These are phyloP conservation scores for Somion occarium DNA, from an alignment of 1,284 basidiomycete species.

Conservation along the genomic window DNA sequence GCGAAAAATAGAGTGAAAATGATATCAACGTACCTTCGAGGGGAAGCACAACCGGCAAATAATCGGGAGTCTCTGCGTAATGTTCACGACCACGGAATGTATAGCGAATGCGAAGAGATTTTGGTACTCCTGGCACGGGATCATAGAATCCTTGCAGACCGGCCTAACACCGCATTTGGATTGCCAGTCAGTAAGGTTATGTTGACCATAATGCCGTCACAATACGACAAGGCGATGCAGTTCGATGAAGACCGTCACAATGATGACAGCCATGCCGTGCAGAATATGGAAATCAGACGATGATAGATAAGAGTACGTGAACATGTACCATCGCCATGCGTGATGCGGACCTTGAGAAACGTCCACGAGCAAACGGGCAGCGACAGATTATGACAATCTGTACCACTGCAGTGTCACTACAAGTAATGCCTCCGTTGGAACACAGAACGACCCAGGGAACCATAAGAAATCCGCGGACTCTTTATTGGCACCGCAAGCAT, in stretches of 20 bases:
- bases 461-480: background rate
- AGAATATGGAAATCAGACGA: background rate
- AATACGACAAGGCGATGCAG: background rate
- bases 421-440: slow-evolving; percentile 1
- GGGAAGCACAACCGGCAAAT: slow-evolving; percentile 67
- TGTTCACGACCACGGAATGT: slow-evolving; percentile 72
- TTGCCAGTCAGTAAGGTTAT: slow-evolving; percentile 13
- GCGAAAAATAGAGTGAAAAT: background rate
- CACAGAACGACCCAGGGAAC: background rate
- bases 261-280: background rate
- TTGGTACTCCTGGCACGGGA: slow-evolving; percentile 62
- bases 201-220: no score
- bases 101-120: slow-evolving; percentile 72
- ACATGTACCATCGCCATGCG: no score
- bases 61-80: slow-evolving; percentile 74
- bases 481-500: background rate
- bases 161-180: slow-evolving; percentile 34
- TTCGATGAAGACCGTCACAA: background rate
- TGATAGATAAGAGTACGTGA: no score
- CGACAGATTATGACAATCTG: no score
- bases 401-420: background rate
- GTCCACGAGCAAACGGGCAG: no score
- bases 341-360: no score
- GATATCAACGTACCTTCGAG: slow-evolving; percentile 54
- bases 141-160: slow-evolving; percentile 75